These are phyloP conservation scores for Entomophthora muscae DNA, from an alignment of 371 early-diverging fungal species.

Conservation along the genomic window DNA sequence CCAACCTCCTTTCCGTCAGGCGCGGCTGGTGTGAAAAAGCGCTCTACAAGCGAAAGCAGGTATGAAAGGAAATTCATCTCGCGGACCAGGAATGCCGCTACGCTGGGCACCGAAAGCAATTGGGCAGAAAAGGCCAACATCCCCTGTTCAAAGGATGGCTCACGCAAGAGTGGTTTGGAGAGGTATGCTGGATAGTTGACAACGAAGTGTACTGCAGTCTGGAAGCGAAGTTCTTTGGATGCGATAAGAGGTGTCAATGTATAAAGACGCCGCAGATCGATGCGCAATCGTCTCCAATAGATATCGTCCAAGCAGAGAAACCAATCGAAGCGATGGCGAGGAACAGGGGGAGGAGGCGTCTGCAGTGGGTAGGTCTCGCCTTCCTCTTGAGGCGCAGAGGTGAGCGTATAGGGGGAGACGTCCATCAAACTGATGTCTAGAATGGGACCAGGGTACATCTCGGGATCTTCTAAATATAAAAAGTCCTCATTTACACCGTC, in stretches of 20 bases:
- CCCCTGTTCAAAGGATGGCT: neutral
- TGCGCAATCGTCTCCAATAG: neutral
- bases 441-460: neutral
- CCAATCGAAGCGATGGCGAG: neutral
- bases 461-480: conserved; percentile 1
- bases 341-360: neutral
- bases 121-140: conserved; percentile 4
- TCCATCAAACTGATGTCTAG: neutral
- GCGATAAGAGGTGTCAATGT: neutral
- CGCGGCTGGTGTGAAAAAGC: neutral
- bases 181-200: conserved; percentile 6
- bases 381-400: neutral
- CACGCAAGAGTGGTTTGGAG: neutral
- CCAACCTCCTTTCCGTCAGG: neutral
- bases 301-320: neutral
- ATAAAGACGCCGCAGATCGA: neutral
- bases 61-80: conserved; percentile 4
- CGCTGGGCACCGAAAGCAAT: neutral
- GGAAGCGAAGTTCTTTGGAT: neutral
- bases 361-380: neutral
- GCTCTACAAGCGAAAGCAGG: neutral
- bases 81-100: neutral
- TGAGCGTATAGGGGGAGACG: neutral
- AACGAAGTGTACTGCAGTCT: neutral
- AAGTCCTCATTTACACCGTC: neutral